Evolutionary conservation across 2,329 filamentous ascomycete genomes (phyloP).

Genomic region (Fusarium bulbicola): DNA sequence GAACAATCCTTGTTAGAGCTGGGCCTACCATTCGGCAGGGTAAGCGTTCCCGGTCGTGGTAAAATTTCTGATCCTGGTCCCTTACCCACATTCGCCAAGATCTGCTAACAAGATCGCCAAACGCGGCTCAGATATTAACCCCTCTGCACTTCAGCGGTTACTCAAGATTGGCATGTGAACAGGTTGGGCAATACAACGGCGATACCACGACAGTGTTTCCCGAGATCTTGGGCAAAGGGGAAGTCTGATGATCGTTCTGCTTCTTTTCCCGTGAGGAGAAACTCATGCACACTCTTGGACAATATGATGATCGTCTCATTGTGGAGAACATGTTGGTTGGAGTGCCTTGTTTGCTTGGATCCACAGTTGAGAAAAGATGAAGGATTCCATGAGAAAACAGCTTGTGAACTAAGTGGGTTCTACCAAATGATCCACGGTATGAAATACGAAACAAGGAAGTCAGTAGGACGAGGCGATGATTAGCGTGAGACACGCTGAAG

Average conservation of each 20-base stretch:
- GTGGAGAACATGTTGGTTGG: background rate
- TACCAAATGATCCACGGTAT: background rate
- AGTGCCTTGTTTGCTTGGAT: background rate
- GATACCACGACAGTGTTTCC: background rate
- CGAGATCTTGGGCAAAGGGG: background rate
- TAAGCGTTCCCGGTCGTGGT: background rate
- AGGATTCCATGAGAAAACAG: background rate
- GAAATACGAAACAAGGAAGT: background rate
- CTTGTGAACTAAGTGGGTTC: background rate
- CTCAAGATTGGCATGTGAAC: background rate
- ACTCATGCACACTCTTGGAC: background rate
- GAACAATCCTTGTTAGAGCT: background rate
- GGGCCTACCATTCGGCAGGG: background rate
- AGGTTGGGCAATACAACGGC: background rate
- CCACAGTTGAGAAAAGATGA: background rate
- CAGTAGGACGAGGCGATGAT: background rate
- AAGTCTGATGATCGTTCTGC: background rate
- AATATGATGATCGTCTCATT: background rate
- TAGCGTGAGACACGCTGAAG: background rate
- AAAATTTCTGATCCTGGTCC: slow-evolving; percentile 4
- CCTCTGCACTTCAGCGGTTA: background rate
- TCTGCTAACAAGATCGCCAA: background rate
- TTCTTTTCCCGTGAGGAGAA: background rate
- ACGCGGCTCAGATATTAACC: background rate
- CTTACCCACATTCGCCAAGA: background rate